Evolutionary conservation across 768 basidiomycete genomes (phyloP), one percentile per base, ranked within the genome.

Genomic region (Suillus occidentalis): DNA sequence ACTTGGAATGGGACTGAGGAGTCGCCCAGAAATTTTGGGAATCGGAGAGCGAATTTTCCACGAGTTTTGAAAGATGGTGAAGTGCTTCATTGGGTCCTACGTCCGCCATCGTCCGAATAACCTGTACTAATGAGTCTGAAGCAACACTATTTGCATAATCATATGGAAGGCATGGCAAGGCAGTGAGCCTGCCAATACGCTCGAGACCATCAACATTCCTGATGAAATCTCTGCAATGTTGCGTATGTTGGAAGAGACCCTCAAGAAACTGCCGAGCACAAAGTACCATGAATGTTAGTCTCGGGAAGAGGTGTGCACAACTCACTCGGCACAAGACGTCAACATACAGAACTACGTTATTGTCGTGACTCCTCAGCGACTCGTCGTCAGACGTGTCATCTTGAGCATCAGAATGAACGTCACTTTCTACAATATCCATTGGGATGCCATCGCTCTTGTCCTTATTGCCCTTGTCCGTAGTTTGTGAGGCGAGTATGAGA

Each of bases 161-260:
- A 65, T 91, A 92, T 0, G 97, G 95, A 36, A 96, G 81, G 73
- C 92, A 96, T 14, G 95, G 92, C 37, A 96, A 81, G 22, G 87
- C 85, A 39, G 95, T 89, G 49, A 98, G 81, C 68, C 85, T 84
- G 68, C 94, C 88, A 63, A 99, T 79, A 69, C 84, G 81, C 67
- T 88, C 80, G 47, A 98, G 82, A 57, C 93, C 87, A 70, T 95
- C 86, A 6, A 89, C 82, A 66, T 84, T 82, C 56, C 84, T 79
- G 65, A 97, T 87, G 74, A 98, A 98, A 69, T 98, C 97, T 68
- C 88, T 88, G 81, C 92, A 92, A 75, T 98, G 93, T 28, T 88
- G 87, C 2, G 88, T 83, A 72, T 97, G 95, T 71, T 96, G 95
- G 80, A 99, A 96, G 49, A 99, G 83, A 7, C 97, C 96, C 75